Conservation (phyloP, 192 early-diverging fungal species). For the Lobosporangium transversale region DNA sequence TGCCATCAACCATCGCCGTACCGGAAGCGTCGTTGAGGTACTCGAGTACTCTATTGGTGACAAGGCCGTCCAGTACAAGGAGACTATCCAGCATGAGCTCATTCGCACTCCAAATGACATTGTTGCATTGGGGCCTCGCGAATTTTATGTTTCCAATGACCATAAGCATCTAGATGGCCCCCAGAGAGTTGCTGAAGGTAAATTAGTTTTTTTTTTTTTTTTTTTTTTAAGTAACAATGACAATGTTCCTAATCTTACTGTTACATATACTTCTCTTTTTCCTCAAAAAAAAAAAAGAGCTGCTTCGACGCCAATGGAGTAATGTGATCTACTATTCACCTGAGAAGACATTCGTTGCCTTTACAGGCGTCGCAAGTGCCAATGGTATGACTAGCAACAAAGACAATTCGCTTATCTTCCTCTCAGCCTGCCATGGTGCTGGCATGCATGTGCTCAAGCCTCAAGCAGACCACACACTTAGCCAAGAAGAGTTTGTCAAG, state of each 20-base stretch:
- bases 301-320: constrained; percentile 16
- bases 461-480: not conserved
- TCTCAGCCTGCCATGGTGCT: constrained; percentile 37
- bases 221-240: too few relatives aligned
- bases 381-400: constrained; percentile 37
- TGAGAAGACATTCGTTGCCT: constrained; percentile 30
- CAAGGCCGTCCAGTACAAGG: constrained; percentile 51
- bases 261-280: not conserved
- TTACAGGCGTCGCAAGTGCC: constrained; percentile 10
- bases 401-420: constrained; percentile 16
- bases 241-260: not conserved
- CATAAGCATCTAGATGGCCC: constrained; percentile 21
- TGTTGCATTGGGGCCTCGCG: constrained; percentile 57
- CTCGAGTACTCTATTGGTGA: constrained; percentile 60
- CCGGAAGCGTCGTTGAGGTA: constrained; percentile 63
- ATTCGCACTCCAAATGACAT: constrained; percentile 68
- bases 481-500: constrained; percentile 19
- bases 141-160: constrained; percentile 72
- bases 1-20: constrained; percentile 66
- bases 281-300: too few relatives aligned
- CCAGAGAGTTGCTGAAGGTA: constrained; percentile 56
- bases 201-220: too few relatives aligned
- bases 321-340: constrained; percentile 44
- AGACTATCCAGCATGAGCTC: constrained; percentile 63
- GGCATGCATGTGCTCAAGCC: constrained; percentile 22